These are phyloP conservation scores for Cryptosporidium ubiquitum DNA, from an alignment of 169 alveolate genomes.

Conservation along the genomic window DNA sequence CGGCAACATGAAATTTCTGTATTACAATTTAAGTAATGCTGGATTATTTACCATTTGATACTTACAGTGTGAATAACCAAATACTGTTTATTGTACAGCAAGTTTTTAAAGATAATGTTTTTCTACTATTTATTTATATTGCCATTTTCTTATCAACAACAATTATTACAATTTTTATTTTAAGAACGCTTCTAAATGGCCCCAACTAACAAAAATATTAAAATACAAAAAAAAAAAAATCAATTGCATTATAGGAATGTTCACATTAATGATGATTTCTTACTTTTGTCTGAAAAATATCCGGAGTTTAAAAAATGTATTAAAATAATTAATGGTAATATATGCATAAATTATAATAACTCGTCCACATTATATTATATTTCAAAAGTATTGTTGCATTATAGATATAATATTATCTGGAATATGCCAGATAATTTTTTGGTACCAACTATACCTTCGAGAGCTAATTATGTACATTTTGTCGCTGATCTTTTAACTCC, in stretches of 20 bases:
- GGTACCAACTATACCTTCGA: conserved; percentile 77
- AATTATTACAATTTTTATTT: conserved; percentile 7
- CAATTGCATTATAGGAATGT: conserved; percentile 23
- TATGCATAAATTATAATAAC: conserved; percentile 22
- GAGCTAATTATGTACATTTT: conserved; percentile 80
- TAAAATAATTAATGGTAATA: conserved; percentile 11
- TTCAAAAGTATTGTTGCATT: conserved; percentile 20
- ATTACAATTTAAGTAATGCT: not conserved
- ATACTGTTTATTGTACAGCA: conserved; percentile 19
- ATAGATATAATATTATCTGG: conserved; percentile 57
- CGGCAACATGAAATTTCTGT: not conserved
- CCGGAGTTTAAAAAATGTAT: conserved; percentile 40
- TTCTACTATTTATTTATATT: conserved; percentile 40
- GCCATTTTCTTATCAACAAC: conserved; percentile 36
- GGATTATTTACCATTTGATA: conserved; percentile 15
- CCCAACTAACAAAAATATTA: not conserved
- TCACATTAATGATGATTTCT: conserved; percentile 43
- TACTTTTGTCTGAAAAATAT: not conserved
- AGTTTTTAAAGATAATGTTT: conserved; percentile 38
- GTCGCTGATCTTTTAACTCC: conserved; percentile 78
- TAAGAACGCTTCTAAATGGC: conserved; percentile 9
- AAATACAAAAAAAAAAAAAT: not conserved
- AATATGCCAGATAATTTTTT: conserved; percentile 51
- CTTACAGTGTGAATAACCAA: conserved; percentile 8
- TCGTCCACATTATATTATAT: not conserved